A percentile compares a stretch with the other conserved stretches of the same genome.
phyloP scores from a whole-genome alignment of 306 rosid genomes.

The Inga oerstediana region DNA sequence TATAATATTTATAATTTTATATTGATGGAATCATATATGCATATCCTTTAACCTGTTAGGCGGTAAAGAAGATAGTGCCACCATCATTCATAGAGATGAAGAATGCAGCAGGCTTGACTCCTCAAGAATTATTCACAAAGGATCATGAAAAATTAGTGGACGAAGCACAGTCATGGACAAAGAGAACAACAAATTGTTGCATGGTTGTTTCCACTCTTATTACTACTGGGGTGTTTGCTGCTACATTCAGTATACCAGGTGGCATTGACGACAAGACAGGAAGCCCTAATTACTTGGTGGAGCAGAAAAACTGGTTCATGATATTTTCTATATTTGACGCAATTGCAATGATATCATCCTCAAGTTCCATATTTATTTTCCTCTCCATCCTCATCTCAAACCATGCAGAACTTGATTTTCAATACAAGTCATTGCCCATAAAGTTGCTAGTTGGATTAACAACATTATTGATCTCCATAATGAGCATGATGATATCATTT shows the following conservation, averaged over 20 bases:
- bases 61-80: conserved; percentile 46
- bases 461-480: too few relatives aligned
- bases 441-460: too few relatives aligned
- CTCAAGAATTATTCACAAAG: conserved; percentile 35
- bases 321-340: conserved; percentile 48
- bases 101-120: neutral
- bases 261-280: neutral
- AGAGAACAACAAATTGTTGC: conserved; percentile 39
- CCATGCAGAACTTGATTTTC: too few relatives aligned
- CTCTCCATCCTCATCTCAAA: too few relatives aligned
- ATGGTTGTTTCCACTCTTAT: conserved; percentile 39
- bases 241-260: conserved; percentile 42
- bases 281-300: conserved; percentile 15
- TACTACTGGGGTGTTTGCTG: conserved; percentile 40
- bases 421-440: too few relatives aligned
- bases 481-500: too few relatives aligned
- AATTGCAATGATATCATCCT: conserved; percentile 46
- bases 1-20: too few relatives aligned
- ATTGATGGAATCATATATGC: too few relatives aligned
- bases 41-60: conserved; percentile 24
- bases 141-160: conserved; percentile 26
- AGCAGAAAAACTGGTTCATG: neutral
- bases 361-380: neutral
- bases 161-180: conserved; percentile 52
- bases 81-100: neutral